A percentile compares a stretch with the other conserved stretches of the same genome.
Conservation (phyloP, 495 filamentous ascomycete genomes). For the Penicillium fimorum region DNA sequence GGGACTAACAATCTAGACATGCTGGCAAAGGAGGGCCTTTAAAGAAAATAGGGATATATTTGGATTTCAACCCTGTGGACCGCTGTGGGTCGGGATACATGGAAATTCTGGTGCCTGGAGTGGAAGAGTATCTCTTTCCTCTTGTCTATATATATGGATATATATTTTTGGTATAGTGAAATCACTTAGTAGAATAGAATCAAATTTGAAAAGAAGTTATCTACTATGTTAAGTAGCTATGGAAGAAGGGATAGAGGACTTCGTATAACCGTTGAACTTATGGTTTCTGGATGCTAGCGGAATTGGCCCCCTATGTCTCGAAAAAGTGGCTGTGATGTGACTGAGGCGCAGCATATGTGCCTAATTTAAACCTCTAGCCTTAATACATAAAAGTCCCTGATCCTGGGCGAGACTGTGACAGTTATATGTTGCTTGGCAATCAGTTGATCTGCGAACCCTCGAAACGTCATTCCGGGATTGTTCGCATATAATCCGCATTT, state of each 20-base stretch:
- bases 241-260: not conserved
- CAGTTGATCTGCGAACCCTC: slow-evolving; percentile 21
- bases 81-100: slow-evolving; percentile 1
- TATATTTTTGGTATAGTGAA: not conserved
- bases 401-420: not conserved
- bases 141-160: not conserved
- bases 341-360: slow-evolving; percentile 13
- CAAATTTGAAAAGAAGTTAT: not conserved
- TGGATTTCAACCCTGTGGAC: slow-evolving; percentile 1
- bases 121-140: not conserved
- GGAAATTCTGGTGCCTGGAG: slow-evolving; percentile 19
- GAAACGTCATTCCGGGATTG: slow-evolving; percentile 25
- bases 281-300: not conserved
- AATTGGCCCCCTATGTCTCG: not conserved
- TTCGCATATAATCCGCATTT: slow-evolving; percentile 21
- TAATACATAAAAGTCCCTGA: not conserved
- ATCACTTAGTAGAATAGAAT: not conserved
- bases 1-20: slow-evolving; percentile 11
- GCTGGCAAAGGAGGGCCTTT: slow-evolving; percentile 16
- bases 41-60: not conserved
- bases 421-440: slow-evolving; percentile 10
- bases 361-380: not conserved
- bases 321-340: slow-evolving; percentile 8
- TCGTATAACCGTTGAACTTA: not conserved
- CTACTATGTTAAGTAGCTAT: not conserved